Evolutionary conservation across 73 alveolate species (phyloP).

Genomic region (Paramecium primaurelia): DNA sequence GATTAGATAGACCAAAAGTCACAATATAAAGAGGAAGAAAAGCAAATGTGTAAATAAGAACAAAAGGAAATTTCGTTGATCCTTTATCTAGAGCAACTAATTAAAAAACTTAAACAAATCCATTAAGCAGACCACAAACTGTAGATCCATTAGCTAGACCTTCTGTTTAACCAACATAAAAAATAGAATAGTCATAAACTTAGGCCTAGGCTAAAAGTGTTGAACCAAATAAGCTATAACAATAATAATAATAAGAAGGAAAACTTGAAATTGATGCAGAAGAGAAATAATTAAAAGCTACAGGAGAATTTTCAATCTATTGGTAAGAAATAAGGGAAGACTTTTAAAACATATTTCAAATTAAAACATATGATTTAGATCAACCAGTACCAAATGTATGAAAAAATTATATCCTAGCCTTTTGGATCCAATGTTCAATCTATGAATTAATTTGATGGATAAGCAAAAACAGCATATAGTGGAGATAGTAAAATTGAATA

Average conservation of each 20-base stretch:
- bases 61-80: constrained; percentile 62
- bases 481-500: constrained; percentile 52
- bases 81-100: constrained; percentile 49
- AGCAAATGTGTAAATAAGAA: constrained; percentile 10
- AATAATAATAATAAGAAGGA: background rate
- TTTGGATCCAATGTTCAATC: constrained; percentile 31
- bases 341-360: constrained; percentile 7
- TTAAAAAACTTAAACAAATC: constrained; percentile 4
- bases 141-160: constrained; percentile 59
- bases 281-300: background rate
- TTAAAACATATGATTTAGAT: constrained; percentile 37
- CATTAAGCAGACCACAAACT: constrained; percentile 30
- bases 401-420: constrained; percentile 33
- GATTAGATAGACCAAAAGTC: constrained; percentile 52
- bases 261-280: background rate
- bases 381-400: constrained; percentile 15
- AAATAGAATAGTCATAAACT: background rate
- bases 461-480: constrained; percentile 28
- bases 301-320: background rate
- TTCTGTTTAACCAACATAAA: background rate
- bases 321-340: constrained; percentile 57
- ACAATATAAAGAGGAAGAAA: constrained; percentile 27
- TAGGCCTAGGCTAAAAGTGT: background rate
- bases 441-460: constrained; percentile 12
- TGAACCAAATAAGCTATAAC: background rate